Evolutionary conservation across 192 early-diverging fungal genomes (phyloP).

Genomic region (Podila minutissima): DNA sequence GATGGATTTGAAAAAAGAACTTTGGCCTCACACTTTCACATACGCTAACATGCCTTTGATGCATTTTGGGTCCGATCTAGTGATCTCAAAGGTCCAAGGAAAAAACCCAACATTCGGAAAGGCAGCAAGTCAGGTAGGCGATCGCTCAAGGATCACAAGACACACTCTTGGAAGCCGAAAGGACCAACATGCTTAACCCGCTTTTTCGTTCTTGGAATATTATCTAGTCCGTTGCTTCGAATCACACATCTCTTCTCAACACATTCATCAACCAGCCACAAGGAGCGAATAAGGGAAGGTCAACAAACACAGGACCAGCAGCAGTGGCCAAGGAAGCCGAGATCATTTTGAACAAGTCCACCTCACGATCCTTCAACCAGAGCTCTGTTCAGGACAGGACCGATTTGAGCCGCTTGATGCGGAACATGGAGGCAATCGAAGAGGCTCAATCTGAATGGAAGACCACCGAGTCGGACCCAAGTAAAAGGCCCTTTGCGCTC

Average conservation of each 20-base stretch:
- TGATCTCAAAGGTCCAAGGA: background rate
- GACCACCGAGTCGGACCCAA: conserved; percentile 16
- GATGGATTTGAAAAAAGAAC: background rate
- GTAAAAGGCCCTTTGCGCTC: conserved; percentile 29
- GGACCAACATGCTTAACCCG: background rate
- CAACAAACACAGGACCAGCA: background rate
- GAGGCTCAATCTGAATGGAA: conserved; percentile 39
- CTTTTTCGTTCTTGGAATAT: background rate
- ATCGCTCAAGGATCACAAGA: no score
- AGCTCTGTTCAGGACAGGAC: conserved; percentile 24
- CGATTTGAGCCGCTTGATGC: conserved; percentile 35
- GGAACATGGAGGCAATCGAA: conserved; percentile 38
- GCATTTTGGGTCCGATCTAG: background rate
- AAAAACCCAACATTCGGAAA: background rate
- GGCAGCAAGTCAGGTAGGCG: background rate
- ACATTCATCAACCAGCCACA: conserved; percentile 33
- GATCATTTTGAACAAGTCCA: conserved; percentile 44
- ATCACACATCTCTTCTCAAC: conserved; percentile 30
- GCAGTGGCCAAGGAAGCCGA: conserved; percentile 35
- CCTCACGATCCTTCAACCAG: conserved; percentile 35
- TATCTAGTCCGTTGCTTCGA: conserved; percentile 6
- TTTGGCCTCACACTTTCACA: conserved; percentile 19
- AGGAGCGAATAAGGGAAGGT: conserved; percentile 2
- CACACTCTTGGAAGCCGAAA: background rate
- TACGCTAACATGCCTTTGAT: background rate